These are phyloP conservation scores for Hyaloscypha finlandica DNA, from an alignment of 495 filamentous ascomycete species.

Conservation along the genomic window DNA sequence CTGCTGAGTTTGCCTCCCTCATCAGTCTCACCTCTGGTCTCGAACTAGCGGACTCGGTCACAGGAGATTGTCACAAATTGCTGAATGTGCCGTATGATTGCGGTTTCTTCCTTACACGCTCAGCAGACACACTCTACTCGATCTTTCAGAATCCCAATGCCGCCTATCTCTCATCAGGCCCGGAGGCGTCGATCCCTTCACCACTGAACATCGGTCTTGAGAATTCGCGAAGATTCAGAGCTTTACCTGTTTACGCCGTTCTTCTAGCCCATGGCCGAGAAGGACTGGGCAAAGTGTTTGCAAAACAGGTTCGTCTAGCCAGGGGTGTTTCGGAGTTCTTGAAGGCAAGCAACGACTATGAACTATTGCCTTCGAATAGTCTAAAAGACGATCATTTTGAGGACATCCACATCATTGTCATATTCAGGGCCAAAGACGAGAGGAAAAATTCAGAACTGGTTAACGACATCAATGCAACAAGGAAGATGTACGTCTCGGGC, in stretches of 20 bases:
- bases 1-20: slow-evolving; percentile 60
- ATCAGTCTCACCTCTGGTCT: slow-evolving; percentile 60
- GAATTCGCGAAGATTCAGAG: slow-evolving; percentile 89
- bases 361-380: slow-evolving; percentile 57
- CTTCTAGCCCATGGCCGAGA: slow-evolving; percentile 71
- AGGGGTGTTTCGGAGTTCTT: slow-evolving; percentile 66
- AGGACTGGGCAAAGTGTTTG: slow-evolving; percentile 72
- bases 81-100: slow-evolving; percentile 97
- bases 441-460: slow-evolving; percentile 65
- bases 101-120: slow-evolving; percentile 81
- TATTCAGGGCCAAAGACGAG: slow-evolving; percentile 76
- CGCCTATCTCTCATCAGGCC: slow-evolving; percentile 66
- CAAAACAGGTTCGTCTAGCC: slow-evolving; percentile 70
- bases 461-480: slow-evolving; percentile 69
- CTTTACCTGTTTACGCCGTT: slow-evolving; percentile 82
- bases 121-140: slow-evolving; percentile 52
- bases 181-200: slow-evolving; percentile 59
- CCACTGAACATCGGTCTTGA: slow-evolving; percentile 88
- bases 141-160: slow-evolving; percentile 87
- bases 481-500: slow-evolving; percentile 80
- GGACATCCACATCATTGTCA: slow-evolving; percentile 70
- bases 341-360: slow-evolving; percentile 56
- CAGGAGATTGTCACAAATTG: slow-evolving; percentile 85
- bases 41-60: slow-evolving; percentile 86
- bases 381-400: slow-evolving; percentile 26